phyloP scores from a whole-genome alignment of 1,284 basidiomycete species.

The Pseudozyma sp. region DNA sequence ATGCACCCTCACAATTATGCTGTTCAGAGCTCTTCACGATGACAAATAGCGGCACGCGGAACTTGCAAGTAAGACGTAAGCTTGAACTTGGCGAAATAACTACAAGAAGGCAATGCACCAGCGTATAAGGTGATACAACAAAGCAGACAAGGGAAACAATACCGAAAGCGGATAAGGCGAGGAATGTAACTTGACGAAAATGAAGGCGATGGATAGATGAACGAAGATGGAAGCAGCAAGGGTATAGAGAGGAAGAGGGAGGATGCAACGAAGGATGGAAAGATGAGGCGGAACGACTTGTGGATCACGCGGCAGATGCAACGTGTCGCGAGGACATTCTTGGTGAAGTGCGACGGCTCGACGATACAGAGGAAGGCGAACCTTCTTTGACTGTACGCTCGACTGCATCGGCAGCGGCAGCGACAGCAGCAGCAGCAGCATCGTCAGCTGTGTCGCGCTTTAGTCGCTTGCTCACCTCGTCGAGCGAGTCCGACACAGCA shows the following conservation, averaged over 20 bases:
- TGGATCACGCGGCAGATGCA: conserved; percentile 14
- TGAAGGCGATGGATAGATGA: background rate
- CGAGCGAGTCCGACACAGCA: conserved; percentile 4
- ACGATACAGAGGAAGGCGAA: conserved; percentile 35
- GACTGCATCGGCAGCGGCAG: conserved; percentile 3
- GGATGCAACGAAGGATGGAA: background rate
- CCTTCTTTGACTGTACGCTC: conserved; percentile 25
- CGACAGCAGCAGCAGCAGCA: background rate
- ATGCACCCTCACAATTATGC: no score
- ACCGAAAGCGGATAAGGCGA: background rate
- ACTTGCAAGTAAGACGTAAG: no score
- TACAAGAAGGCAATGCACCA: no score
- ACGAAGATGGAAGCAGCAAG: background rate
- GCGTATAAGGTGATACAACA: background rate
- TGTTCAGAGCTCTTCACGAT: no score
- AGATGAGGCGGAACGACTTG: background rate
- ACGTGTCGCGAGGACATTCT: conserved; percentile 39
- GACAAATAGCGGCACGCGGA: no score
- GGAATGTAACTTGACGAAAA: background rate
- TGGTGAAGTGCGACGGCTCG: conserved; percentile 45
- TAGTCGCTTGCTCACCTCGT: conserved; percentile 36
- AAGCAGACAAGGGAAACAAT: conserved; percentile 4
- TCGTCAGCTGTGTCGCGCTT: conserved; percentile 14
- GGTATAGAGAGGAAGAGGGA: conserved; percentile 7
- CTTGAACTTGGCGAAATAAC: no score